Evolutionary conservation across 768 basidiomycete species (phyloP).

Genomic region (Mycena kentingensis): DNA sequence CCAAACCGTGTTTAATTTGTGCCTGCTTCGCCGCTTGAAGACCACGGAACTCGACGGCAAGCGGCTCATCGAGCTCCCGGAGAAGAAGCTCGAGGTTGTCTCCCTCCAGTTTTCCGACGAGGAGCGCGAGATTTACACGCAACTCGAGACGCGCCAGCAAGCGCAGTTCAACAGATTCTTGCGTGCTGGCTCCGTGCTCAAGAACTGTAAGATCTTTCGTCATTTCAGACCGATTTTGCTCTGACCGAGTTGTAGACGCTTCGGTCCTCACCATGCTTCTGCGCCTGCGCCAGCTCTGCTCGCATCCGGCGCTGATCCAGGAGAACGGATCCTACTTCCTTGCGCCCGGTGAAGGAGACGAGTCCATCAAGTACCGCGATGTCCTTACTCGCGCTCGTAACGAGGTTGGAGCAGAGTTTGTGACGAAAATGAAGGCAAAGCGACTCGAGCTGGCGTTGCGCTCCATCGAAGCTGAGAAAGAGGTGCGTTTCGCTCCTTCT

Average conservation of each 20-base stretch:
- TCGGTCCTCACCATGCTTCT: slow-evolving; percentile 52
- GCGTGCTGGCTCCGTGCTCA: slow-evolving; percentile 65
- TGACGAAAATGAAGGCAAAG: slow-evolving; percentile 48
- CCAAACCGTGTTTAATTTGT: slow-evolving; percentile 57
- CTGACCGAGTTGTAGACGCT: too few relatives aligned
- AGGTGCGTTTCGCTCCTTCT: slow-evolving; percentile 34
- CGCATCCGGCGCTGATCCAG: slow-evolving; percentile 67
- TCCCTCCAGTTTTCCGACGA: slow-evolving; percentile 60
- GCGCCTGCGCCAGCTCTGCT: slow-evolving; percentile 67
- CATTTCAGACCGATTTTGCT: too few relatives aligned
- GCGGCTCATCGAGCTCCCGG: slow-evolving; percentile 64
- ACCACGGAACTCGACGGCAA: slow-evolving; percentile 66
- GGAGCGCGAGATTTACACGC: slow-evolving; percentile 64
- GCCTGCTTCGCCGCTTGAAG: slow-evolving; percentile 65
- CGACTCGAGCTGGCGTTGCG: slow-evolving; percentile 43
- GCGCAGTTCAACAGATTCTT: slow-evolving; percentile 66
- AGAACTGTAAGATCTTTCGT: too few relatives aligned
- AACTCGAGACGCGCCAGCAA: slow-evolving; percentile 56
- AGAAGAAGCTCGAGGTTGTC: slow-evolving; percentile 51
- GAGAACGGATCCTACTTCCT: slow-evolving; percentile 52
- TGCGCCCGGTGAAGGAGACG: slow-evolving; percentile 40
- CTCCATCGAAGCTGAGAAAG: slow-evolving; percentile 55
- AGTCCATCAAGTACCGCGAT: slow-evolving; percentile 35
- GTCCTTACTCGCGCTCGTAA: slow-evolving; percentile 50
- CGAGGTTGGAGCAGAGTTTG: slow-evolving; percentile 50